Conservation (phyloP, 192 early-diverging fungal genomes). For the Backusella liffmaniae region DNA sequence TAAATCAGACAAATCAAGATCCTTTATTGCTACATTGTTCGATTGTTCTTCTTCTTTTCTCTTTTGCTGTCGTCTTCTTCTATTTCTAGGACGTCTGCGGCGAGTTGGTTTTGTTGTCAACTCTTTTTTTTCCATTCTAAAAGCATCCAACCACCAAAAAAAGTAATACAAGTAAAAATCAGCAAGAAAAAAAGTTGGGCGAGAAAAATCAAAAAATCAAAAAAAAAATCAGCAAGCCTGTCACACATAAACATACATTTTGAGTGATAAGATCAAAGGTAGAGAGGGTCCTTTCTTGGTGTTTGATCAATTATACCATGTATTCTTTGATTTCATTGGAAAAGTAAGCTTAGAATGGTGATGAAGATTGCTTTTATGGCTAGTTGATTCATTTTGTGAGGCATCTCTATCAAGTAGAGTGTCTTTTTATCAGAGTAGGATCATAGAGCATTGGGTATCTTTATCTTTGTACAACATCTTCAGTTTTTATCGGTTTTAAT, state of each 20-base stretch:
- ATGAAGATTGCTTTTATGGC: too few species aligned
- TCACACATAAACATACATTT: neutral
- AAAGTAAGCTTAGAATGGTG: too few species aligned
- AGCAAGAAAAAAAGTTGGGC: neutral
- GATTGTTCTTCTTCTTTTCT: neutral
- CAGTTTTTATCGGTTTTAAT: neutral
- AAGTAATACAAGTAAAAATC: neutral
- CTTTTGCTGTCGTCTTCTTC: conserved; percentile 5
- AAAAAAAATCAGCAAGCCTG: neutral
- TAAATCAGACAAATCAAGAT: conserved; percentile 25
- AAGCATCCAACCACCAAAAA: neutral
- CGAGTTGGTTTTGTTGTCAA: conserved; percentile 10
- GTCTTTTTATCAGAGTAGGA: too few species aligned
- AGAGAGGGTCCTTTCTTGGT: too few species aligned
- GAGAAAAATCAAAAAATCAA: neutral
- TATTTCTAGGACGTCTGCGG: conserved; percentile 17
- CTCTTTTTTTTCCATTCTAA: conserved; percentile 8
- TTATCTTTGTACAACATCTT: too few species aligned
- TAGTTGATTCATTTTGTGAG: too few species aligned
- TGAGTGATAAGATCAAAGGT: too few species aligned
- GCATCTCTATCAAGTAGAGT: too few species aligned
- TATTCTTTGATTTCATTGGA: too few species aligned
- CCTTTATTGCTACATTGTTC: neutral
- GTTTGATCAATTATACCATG: too few species aligned
- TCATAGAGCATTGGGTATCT: too few species aligned